Percentiles rank a stretch among this genome's conserved stretches.
phyloP scores from a whole-genome alignment of 805 yeast genomes.

The Candida dendrica region DNA sequence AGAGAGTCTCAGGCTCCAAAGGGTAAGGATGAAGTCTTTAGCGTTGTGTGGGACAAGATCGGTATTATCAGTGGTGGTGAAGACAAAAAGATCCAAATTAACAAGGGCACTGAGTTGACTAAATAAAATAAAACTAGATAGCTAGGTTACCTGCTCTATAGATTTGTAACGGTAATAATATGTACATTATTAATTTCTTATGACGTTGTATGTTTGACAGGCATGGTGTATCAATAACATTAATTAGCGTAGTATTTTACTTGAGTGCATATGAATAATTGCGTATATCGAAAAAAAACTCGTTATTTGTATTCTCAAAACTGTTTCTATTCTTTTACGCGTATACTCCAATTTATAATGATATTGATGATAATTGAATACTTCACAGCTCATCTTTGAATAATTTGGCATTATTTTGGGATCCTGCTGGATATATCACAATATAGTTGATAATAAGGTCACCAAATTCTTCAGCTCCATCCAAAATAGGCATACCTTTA shows the following conservation, averaged over 20 bases:
- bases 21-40: conserved; percentile 64
- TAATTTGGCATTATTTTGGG: conserved; percentile 8
- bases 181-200: neutral
- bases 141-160: no score
- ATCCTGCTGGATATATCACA: conserved; percentile 37
- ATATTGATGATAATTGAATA: no score
- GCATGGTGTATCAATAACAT: no score
- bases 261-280: no score
- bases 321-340: no score
- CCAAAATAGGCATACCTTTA: conserved; percentile 76
- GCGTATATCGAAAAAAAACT: no score
- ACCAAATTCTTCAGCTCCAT: conserved; percentile 44
- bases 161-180: no score
- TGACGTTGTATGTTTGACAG: no score
- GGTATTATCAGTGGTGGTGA: conserved; percentile 93
- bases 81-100: conserved; percentile 88
- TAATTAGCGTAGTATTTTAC: no score
- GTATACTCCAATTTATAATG: no score
- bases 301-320: no score
- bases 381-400: conserved; percentile 19
- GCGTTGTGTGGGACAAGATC: conserved; percentile 74
- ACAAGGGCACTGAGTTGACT: conserved; percentile 30
- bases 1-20: conserved; percentile 51
- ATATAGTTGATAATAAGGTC: conserved; percentile 44
- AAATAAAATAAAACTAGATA: neutral